Base-by-base conservation (phyloP, 208 protist genomes). In the Strigomonas culicis region DNA sequence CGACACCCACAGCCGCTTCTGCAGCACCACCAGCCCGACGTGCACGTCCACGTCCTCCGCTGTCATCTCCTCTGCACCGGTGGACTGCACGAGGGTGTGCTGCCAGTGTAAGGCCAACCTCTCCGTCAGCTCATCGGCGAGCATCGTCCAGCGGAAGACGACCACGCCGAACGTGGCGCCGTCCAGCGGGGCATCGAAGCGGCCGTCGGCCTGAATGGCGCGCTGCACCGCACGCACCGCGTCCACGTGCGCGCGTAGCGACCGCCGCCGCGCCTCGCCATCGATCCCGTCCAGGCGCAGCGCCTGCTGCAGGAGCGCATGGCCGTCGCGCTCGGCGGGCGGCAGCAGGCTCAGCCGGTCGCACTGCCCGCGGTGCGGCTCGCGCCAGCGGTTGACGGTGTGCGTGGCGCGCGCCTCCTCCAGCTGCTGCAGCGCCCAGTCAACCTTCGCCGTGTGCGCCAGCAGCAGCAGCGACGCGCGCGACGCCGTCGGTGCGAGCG, bases 181-280 rank as follows among this genome's bases (percentile, higher is more conserved):
- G 36, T 76, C 64, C 15, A 93, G 22, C 21, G 79, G 59, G 41
- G 74, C 75, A 58, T 93, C 86, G 60, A 90, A 93, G 28, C 77
- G 79, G 34, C 86, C 86, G 61, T 93, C 86, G 17, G 76, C 72
- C 47, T 63, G 73, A 22, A 93, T 1, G 22, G 53, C 60, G 15
- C 73, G 66, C 61, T 77, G 65, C 21, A 92, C 52, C 7, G 64
- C 39, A 17, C 39, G 39, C 13, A 44, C 39, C 10, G 39, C 39
- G 39, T 44, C 39, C 11, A 44, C 17, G 46, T 51, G 46, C 46
- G 46, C 46, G 8, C 1, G 4, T 21, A 28, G 21, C 46, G 7
- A 13, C 4, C 4, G n/a, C 21, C 17, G 46, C 46, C 46, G 46
- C 46, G 1, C 1, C 46, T 28, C 1, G 21, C 19, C 19, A 1